Percentiles rank a stretch among this genome's conserved stretches.
These are phyloP conservation scores for Brasilioporus rufonigricans DNA, from an alignment of 768 basidiomycete species.

Conservation along the genomic window DNA sequence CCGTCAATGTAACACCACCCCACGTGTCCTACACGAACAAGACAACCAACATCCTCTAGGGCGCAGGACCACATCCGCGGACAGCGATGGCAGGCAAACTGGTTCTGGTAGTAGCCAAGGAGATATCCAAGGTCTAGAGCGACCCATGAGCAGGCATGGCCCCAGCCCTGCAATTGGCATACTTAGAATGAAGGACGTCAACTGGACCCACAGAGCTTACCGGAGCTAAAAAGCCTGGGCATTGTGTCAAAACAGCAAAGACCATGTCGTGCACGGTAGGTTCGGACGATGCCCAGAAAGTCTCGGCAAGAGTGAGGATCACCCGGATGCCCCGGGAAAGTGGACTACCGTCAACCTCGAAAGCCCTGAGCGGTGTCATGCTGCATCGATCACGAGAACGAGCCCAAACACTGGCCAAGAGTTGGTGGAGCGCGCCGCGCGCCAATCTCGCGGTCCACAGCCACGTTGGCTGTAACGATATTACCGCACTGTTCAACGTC, in stretches of 20 bases:
- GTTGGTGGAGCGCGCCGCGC: no score
- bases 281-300: neutral
- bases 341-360: neutral
- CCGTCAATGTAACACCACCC: neutral
- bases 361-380: neutral
- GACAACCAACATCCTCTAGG: neutral
- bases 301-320: conserved; percentile 7
- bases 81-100: neutral
- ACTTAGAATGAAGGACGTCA: neutral
- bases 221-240: neutral
- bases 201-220: neutral
- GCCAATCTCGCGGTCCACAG: no score
- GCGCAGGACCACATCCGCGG: conserved; percentile 5
- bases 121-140: conserved; percentile 2
- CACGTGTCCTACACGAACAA: neutral
- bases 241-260: conserved; percentile 1
- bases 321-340: neutral
- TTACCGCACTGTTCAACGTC: no score
- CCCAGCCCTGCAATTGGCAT: conserved; percentile 2
- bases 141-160: neutral
- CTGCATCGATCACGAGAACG: neutral
- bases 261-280: neutral
- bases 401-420: neutral
- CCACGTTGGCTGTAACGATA: no score
- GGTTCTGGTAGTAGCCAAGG: conserved; percentile 11